Evolutionary conservation across 805 yeast genomes (phyloP).

Genomic region (Candida tallmaniae): DNA sequence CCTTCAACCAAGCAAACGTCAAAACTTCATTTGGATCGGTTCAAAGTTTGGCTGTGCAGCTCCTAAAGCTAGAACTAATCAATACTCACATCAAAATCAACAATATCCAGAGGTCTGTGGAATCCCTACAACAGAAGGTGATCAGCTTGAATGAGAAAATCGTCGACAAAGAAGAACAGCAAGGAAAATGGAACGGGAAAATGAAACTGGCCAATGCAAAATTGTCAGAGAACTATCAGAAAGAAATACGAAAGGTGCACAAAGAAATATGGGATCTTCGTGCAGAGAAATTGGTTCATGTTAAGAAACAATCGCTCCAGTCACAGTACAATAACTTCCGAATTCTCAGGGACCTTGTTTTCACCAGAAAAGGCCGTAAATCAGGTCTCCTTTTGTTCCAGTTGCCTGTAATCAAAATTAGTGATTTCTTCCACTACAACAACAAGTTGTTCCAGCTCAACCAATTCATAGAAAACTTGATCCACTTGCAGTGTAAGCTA

Average conservation of each 20-base stretch:
- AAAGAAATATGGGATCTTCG: conserved; percentile 5
- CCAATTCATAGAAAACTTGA: conserved; percentile 25
- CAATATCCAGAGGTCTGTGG: conserved; percentile 12
- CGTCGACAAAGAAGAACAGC: conserved; percentile 8
- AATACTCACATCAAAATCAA: conserved; percentile 14
- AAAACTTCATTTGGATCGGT: conserved; percentile 12
- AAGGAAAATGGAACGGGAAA: not conserved
- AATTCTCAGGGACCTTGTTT: conserved; percentile 22
- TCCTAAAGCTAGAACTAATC: conserved; percentile 23
- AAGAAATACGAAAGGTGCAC: not conserved
- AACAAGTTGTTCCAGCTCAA: conserved; percentile 23
- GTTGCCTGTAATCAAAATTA: conserved; percentile 25
- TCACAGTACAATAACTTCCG: conserved; percentile 20
- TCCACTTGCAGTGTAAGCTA: conserved; percentile 19
- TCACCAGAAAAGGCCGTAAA: conserved; percentile 7
- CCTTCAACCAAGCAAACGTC: not conserved
- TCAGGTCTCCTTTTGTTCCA: conserved; percentile 14
- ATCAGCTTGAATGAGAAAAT: conserved; percentile 12
- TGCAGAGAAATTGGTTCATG: conserved; percentile 13
- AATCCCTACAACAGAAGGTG: conserved; percentile 11
- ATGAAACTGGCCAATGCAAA: not conserved
- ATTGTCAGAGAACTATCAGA: conserved; percentile 2
- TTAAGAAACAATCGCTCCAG: conserved; percentile 22
- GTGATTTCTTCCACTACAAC: conserved; percentile 24
- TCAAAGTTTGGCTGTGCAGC: conserved; percentile 23